A percentile compares a stretch with the other conserved stretches of the same genome.
Evolutionary conservation across 1,284 basidiomycete species (phyloP).

Genomic region (Austroboletus novae-zelandiae): DNA sequence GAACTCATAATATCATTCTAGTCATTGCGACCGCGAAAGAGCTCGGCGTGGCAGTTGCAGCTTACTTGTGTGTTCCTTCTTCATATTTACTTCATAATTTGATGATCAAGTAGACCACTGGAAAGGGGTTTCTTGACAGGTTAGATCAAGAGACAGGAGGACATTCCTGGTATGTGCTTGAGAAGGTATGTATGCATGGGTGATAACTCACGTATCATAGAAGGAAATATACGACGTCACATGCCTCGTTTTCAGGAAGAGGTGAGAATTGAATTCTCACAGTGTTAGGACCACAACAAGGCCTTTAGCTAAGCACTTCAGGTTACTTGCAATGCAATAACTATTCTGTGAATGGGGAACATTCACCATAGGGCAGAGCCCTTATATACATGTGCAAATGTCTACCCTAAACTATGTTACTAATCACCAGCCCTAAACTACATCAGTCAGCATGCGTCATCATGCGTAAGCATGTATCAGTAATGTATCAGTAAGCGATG

Average conservation of each 20-base stretch:
- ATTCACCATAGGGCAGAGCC: too few species aligned
- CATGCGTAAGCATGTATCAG: too few species aligned
- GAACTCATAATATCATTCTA: constrained; percentile 24
- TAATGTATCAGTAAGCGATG: too few species aligned
- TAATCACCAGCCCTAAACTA: too few species aligned
- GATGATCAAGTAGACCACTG: constrained; percentile 41
- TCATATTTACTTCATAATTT: not conserved
- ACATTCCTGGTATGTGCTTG: constrained; percentile 37
- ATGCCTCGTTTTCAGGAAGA: constrained; percentile 31
- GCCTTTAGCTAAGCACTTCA: too few species aligned
- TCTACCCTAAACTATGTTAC: too few species aligned
- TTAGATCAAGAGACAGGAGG: constrained; percentile 43
- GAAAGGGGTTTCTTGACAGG: constrained; percentile 60
- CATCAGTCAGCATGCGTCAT: too few species aligned
- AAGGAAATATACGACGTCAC: constrained; percentile 25
- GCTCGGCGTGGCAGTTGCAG: constrained; percentile 49
- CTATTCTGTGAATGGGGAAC: too few species aligned
- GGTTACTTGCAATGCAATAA: too few species aligned
- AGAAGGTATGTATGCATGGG: not conserved
- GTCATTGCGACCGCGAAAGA: constrained; percentile 42
- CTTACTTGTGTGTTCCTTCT: constrained; percentile 44
- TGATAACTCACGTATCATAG: constrained; percentile 5
- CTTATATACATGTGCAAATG: too few species aligned
- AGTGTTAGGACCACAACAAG: too few species aligned
- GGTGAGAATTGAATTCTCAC: constrained; percentile 10